Evolutionary conservation across 2,329 filamentous ascomycete species (phyloP), one percentile per base, ranked within the genome.

Genomic region (Alternaria panax): DNA sequence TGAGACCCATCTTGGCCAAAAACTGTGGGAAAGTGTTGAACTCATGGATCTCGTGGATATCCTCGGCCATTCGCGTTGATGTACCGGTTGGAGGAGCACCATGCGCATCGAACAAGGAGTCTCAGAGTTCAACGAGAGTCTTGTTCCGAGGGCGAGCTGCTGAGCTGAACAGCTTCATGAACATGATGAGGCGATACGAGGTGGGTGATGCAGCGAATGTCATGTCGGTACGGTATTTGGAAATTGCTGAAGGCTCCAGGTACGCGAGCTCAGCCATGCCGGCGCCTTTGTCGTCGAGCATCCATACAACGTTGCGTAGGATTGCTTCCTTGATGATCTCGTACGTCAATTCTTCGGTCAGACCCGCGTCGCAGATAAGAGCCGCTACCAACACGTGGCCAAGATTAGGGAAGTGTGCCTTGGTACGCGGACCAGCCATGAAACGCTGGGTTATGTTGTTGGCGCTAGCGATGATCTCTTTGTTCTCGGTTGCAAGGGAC

Each of bases 101-200:
- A 85, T 75, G 4, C 84, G 78, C 75, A 7, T 76, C 70, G 67
- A 84, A 85, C 30, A 34, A 16, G 30, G 30, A 34, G 14, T 34
- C 30, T 5, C 80, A 77, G 28, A 84, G 69, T 47, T 80, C 60
- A 3, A 46, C 48, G 4, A 84, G 73, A 1, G 78, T 64, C 30
- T 76, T 78, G 7, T 67, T 67, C 2, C 73, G 67, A 0, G 77
- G 76, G 3, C 82, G 78, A 4, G 80, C 82, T 0, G 78, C 80
- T 47, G 72, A 78, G 9, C 80, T 80, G 70, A 85, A 85, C 14
- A 85, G 75, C 56, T 83, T 82, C 9, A 81, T 79, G 72, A 86
- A 84, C 83, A 85, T 85, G 25, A 85, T 75, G 4, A 85, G 78
- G 2, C 82, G 79, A 66, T 85, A 85, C 0, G 81, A 83, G 1